phyloP scores from a whole-genome alignment of 805 yeast species.

The Limtongozyma cylindracea region DNA sequence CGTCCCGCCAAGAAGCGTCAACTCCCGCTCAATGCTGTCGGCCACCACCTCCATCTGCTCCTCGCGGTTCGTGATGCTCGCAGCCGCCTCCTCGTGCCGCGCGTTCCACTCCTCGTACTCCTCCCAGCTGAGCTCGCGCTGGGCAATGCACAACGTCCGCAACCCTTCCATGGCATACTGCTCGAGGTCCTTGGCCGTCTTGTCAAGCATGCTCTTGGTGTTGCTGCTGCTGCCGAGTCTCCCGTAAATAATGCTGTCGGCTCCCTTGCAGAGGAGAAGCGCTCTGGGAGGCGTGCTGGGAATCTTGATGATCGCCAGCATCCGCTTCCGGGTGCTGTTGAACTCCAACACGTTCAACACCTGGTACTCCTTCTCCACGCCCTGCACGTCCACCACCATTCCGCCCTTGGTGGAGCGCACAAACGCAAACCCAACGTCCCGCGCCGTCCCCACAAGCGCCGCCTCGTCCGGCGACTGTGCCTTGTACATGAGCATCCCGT shows the following conservation, averaged over 20 bases:
- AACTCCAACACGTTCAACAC: constrained; percentile 49
- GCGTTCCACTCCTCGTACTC: constrained; percentile 27
- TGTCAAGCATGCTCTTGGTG: constrained; percentile 9
- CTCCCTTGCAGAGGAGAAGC: constrained; percentile 42
- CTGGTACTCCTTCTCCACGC: constrained; percentile 44
- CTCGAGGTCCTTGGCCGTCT: constrained; percentile 39
- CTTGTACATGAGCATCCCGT: constrained; percentile 29
- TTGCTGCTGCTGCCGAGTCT: constrained; percentile 11
- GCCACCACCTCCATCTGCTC: constrained; percentile 23
- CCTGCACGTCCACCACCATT: constrained; percentile 40
- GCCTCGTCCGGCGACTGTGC: constrained; percentile 83
- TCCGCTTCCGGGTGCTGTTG: constrained; percentile 69
- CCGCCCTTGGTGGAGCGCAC: constrained; percentile 44
- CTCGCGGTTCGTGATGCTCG: constrained; percentile 32
- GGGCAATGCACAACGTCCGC: constrained; percentile 51
- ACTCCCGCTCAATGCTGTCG: constrained; percentile 30
- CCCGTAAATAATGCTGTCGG: constrained; percentile 56
- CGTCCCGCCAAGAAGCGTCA: constrained; percentile 46
- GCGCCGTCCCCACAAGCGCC: constrained; percentile 61
- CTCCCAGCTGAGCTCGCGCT: constrained; percentile 17
- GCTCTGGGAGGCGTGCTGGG: constrained; percentile 18
- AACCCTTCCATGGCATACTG: constrained; percentile 57
- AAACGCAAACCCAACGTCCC: constrained; percentile 52
- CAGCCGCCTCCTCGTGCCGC: constrained; percentile 28
- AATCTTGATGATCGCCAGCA: constrained; percentile 59